Evolutionary conservation across 495 filamentous ascomycete species (phyloP).

Genomic region (Hypoxylon lenormandii): DNA sequence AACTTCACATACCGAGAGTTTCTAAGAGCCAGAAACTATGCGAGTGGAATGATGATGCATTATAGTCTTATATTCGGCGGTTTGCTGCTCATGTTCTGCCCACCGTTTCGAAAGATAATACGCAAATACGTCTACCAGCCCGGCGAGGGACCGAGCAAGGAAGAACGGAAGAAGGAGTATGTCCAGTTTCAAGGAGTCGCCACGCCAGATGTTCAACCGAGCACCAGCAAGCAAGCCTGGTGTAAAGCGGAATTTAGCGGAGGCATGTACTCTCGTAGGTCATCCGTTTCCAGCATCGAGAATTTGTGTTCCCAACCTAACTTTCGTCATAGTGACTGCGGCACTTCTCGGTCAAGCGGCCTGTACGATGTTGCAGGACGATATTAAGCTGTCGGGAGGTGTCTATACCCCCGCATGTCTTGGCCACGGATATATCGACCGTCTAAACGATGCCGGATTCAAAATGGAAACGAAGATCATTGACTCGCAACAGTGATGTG

Average conservation of each 20-base stretch:
- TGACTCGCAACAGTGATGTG: conserved; percentile 29
- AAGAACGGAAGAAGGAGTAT: conserved; percentile 67
- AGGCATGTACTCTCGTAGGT: conserved; percentile 71
- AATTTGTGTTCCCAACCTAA: conserved; percentile 34
- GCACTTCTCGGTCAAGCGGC: conserved; percentile 76
- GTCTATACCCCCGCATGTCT: conserved; percentile 86
- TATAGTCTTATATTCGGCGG: conserved; percentile 64
- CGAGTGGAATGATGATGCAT: conserved; percentile 70
- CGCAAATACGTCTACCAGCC: conserved; percentile 68
- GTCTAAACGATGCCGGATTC: conserved; percentile 73
- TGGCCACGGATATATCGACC: conserved; percentile 79
- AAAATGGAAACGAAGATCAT: conserved; percentile 67
- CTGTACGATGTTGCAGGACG: conserved; percentile 74
- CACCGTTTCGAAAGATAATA: conserved; percentile 53
- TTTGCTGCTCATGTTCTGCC: conserved; percentile 61
- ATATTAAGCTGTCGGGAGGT: conserved; percentile 72
- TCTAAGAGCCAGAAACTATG: conserved; percentile 69
- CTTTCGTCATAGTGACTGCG: conserved; percentile 68
- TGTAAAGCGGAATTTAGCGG: conserved; percentile 71
- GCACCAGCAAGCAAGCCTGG: conserved; percentile 62
- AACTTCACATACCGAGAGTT: conserved; percentile 79
- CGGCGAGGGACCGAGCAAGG: conserved; percentile 73
- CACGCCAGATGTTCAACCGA: conserved; percentile 66
- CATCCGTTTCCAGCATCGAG: conserved; percentile 5
- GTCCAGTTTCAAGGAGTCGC: conserved; percentile 76